Evolutionary conservation across 306 rosid species (phyloP), one percentile per base, ranked within the genome.

Genomic region (Benincasa hispida): DNA sequence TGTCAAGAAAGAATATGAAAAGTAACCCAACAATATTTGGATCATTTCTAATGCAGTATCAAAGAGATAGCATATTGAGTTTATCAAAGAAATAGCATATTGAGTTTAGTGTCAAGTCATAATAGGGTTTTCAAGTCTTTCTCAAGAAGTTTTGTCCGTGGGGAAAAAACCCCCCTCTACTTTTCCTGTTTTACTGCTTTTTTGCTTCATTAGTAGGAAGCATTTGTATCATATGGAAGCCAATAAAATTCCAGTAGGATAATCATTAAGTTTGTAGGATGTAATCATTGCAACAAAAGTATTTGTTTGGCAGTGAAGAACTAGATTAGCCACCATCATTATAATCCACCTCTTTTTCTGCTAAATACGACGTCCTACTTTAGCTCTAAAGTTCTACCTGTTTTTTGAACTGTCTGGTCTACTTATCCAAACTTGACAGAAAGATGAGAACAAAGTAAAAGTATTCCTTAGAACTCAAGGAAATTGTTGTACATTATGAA

Each of bases 1-100:
- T 74, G 84, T 90, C 53, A 77, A 67, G 39, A 82, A 82, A 57
- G 86, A 80, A 18, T 77, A 65, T 61, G 75, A 73, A 85, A 68
- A 72, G 78, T 78, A 25, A 79, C 61, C 61, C 77, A 24, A 12
- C 42, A 53, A 61, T 47, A 19, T 28, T 8, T 27, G 50, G 54
- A 74, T 39, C 76, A 32, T 27, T 54, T 34, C 41, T 59, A 6
- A 19, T 34, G 47, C 74, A 79, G 30, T 42, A 39, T 24, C n/a
- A 22, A 42, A 12, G 55, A 14, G 39, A 21, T 5, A 41, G 12
- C 75, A 68, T 25, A 42, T 28, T 5, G 42, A 62, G 69, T 17
- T 34, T 42, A 39, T 24, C n/a, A 22, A 42, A 12, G n/a, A n/a
- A n/a, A 19, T 10, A 39, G 10, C 73, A 66, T 25, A 68, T 32